Conservation (phyloP, 441 rosid species). For the Pelargonium cotyledonis region DNA sequence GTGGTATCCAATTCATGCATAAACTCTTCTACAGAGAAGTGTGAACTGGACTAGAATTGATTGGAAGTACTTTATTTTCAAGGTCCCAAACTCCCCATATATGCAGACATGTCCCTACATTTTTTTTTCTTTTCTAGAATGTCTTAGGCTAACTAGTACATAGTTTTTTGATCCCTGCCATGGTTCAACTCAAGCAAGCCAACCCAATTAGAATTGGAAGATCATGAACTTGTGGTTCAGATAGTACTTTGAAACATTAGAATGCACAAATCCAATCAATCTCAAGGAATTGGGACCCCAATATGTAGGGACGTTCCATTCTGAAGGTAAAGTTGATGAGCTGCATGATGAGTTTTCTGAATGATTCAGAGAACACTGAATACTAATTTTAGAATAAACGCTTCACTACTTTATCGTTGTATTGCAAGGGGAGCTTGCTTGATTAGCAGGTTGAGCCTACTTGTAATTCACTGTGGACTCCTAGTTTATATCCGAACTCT, state of each 20-base stretch:
- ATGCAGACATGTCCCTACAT: neutral
- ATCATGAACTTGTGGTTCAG: neutral
- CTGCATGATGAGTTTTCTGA: neutral
- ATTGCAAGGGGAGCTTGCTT: neutral
- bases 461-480: neutral
- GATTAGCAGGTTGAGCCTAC: neutral
- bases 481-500: too few species aligned
- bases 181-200: neutral
- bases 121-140: neutral
- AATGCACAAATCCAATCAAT: neutral
- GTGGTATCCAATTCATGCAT: neutral
- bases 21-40: neutral
- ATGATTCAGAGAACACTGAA: neutral
- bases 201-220: neutral
- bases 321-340: neutral
- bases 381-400: neutral
- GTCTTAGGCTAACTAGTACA: too few species aligned
- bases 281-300: neutral
- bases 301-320: neutral
- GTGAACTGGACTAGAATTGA: neutral
- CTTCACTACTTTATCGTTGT: neutral
- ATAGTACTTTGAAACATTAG: neutral
- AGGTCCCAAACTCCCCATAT: neutral
- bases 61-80: neutral
- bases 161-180: neutral